Evolutionary conservation across 768 basidiomycete species (phyloP).

Genomic region (Phaeolepiota aurea): DNA sequence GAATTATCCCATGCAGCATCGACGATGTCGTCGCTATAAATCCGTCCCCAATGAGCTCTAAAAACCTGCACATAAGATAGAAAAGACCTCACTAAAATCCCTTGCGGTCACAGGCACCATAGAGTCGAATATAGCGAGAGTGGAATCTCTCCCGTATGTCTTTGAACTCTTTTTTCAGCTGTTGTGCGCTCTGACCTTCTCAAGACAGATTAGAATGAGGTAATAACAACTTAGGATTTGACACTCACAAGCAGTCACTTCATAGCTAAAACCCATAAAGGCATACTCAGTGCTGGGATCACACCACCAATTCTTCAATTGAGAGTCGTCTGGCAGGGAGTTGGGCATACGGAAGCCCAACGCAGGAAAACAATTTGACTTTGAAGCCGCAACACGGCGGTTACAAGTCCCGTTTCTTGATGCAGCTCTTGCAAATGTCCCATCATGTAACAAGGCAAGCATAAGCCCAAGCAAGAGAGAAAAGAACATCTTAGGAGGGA

Average conservation of each 20-base stretch:
- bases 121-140: constrained; percentile 45
- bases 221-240: too few species aligned
- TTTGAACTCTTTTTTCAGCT: constrained; percentile 39
- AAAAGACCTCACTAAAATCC: constrained; percentile 22
- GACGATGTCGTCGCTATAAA: constrained; percentile 35
- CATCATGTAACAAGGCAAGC: background rate
- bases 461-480: background rate
- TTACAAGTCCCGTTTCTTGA: too few species aligned
- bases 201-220: background rate
- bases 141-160: constrained; percentile 44
- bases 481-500: background rate
- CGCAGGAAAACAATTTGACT: constrained; percentile 22
- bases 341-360: constrained; percentile 41
- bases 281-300: constrained; percentile 44
- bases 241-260: constrained; percentile 44
- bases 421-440: too few species aligned
- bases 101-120: constrained; percentile 25
- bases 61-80: constrained; percentile 1
- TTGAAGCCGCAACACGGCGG: background rate
- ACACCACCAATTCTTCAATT: constrained; percentile 45
- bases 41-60: background rate
- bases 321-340: constrained; percentile 19
- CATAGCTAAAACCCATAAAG: constrained; percentile 61
- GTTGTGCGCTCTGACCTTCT: constrained; percentile 37
- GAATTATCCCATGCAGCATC: constrained; percentile 44